Evolutionary conservation across 139 green algal genomes (phyloP), one percentile per base, ranked within the genome.

Genomic region (Tetraselmis chui): DNA sequence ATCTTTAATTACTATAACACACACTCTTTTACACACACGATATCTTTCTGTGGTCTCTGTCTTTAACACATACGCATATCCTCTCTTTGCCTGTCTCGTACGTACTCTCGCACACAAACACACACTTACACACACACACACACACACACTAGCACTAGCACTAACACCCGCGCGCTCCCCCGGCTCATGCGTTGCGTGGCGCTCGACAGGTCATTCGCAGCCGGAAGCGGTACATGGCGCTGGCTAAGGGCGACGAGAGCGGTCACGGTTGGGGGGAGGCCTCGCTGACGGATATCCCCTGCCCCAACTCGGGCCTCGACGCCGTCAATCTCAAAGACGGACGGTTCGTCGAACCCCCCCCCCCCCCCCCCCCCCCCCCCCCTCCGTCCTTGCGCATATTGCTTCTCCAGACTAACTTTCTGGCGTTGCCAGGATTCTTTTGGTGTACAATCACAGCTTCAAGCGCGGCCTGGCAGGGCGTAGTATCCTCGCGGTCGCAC

Each of bases 391-490:
- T n/a, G n/a, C n/a, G n/a, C n/a, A n/a, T n/a, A n/a, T n/a, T n/a
- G n/a, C n/a, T n/a, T n/a, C n/a, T n/a, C n/a, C n/a, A n/a, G n/a
- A n/a, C n/a, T n/a, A n/a, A n/a, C n/a, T n/a, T n/a, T n/a, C n/a
- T n/a, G n/a, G n/a, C n/a, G n/a, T n/a, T n/a, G 5, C 45, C 45
- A 67, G 45, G 31, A 27, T 82, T 25, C 31, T 82, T 1, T 2
- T 82, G 1, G 58, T 82, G 31, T 82, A 82, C 78, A 82, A 82
- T 31, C 78, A 82, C 31, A 74, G 28, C 30, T 77, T 77, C 74
- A 77, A 77, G n/a, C 25, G 74, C n/a, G 74, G 74, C 74, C 25
- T 29, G 74, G 74, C 74, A 22, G 74, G 74, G 74, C 74, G 74
- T 31, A 29, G 26, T 25, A 23, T 77, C 5, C 74, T 77, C 23